Percentiles rank a stretch among this genome's conserved stretches.
These are phyloP conservation scores for Tolypocladium ovalisporum DNA, from an alignment of 2,329 filamentous ascomycete genomes.

Conservation along the genomic window DNA sequence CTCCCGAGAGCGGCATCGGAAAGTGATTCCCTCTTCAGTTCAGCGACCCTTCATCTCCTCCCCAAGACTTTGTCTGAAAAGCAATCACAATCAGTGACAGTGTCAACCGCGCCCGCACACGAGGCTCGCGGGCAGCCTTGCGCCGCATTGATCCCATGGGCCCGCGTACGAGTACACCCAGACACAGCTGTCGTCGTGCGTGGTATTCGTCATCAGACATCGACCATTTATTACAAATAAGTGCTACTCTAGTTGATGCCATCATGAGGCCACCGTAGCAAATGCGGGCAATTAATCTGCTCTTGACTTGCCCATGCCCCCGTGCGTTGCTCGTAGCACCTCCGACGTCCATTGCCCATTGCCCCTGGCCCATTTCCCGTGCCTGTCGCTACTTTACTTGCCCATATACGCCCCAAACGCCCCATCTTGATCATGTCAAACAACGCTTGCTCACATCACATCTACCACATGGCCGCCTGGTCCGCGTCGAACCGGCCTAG, in stretches of 20 bases:
- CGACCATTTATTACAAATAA: neutral
- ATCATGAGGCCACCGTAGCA: neutral
- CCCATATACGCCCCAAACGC: neutral
- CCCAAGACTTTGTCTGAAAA: neutral
- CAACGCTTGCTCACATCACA: neutral
- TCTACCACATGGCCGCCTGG: constrained; percentile 52
- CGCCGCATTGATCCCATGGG: neutral
- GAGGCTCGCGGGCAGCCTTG: neutral
- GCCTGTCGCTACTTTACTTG: neutral
- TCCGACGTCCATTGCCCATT: neutral
- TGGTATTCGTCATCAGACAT: neutral
- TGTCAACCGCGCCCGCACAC: neutral
- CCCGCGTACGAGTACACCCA: neutral
- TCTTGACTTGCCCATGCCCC: neutral
- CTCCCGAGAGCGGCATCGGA: neutral
- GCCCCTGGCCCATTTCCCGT: neutral
- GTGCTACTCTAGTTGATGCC: neutral
- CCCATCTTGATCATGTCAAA: neutral
- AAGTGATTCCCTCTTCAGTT: neutral
- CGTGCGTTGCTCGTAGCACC: neutral
- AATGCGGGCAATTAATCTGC: neutral
- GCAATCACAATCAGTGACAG: neutral
- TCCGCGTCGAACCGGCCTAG: constrained; percentile 82
- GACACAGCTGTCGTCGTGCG: neutral
- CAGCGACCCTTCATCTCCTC: neutral